Evolutionary conservation across 371 early-diverging fungal genomes (phyloP), one percentile per base, ranked within the genome.

Genomic region (Batkoa obscura): DNA sequence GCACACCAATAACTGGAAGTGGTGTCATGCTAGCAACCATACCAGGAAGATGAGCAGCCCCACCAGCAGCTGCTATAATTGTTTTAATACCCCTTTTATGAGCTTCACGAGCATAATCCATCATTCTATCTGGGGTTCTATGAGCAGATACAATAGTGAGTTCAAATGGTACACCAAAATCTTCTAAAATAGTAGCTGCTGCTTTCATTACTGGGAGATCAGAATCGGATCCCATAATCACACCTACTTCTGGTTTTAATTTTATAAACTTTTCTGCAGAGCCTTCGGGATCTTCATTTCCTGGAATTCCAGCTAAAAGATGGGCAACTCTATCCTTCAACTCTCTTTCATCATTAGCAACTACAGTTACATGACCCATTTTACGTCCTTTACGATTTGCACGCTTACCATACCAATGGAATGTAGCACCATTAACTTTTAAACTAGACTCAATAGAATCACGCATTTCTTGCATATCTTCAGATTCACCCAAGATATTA

Each of bases 11-110:
- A 38, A 96, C 97, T 2, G 94, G 97, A 10, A 96, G 69, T 12
- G 93, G 84, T 0, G 97, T 94, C 68, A 92, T 72, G 33, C 92
- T 90, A 33, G 97, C 95, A 1, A 92, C 93, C 97, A 96, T 96
- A 42, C 97, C 97, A 2, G 97, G 95, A 47, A 96, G 71, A 70
- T 94, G 95, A 30, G 97, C 97, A 13, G 97, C 97, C 42, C 97
- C 97, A 37, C 97, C 97, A 36, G 97, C 97, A 37, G 84, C 97
- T 13, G 95, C 95, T 66, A 96, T 92, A 57, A 96, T 90, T 12
- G 84, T 90, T 71, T 86, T 87, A 33, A 96, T 58, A 0, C 97
- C 97, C 53, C 95, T 80, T 64, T 74, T 70, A 56, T 85, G 83
- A 15, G 97, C 97, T 35, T 76, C 66, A 34, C 78, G 68, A 3